phyloP scores from a whole-genome alignment of 306 rosid species.

The Benincasa hispida region DNA sequence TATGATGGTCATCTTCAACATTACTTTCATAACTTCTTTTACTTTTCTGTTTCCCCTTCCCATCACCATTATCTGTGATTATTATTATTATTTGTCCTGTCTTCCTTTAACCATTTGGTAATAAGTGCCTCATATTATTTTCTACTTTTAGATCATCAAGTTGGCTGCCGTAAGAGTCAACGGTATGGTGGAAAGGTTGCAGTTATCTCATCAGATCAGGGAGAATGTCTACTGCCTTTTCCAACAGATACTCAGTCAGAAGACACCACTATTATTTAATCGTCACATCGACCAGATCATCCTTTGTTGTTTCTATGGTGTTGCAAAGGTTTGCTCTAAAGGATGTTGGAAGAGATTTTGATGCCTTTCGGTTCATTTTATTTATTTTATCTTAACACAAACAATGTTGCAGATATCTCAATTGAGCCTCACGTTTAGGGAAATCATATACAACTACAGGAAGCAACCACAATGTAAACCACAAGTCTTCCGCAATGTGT shows the following conservation, averaged over 20 bases:
- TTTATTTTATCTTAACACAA: conserved; percentile 8
- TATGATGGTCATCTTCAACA: neutral
- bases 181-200: conserved; percentile 97
- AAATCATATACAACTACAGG: conserved; percentile 79
- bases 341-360: conserved; percentile 8
- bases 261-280: conserved; percentile 74
- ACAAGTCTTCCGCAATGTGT: conserved; percentile 89
- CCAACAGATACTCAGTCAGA: conserved; percentile 69
- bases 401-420: conserved; percentile 77
- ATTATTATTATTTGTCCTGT: neutral
- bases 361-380: conserved; percentile 5
- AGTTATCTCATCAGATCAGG: conserved; percentile 73
- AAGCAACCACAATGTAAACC: conserved; percentile 91
- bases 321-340: conserved; percentile 58
- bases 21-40: neutral
- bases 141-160: conserved; percentile 51
- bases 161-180: conserved; percentile 96
- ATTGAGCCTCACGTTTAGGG: conserved; percentile 69
- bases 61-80: neutral
- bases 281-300: conserved; percentile 95
- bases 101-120: conserved; percentile 7
- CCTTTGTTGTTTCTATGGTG: conserved; percentile 91
- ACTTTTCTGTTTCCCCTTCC: neutral
- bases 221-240: conserved; percentile 86
- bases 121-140: conserved; percentile 12